Evolutionary conservation across 2,329 filamentous ascomycete genomes (phyloP), one percentile per base, ranked within the genome.

Genomic region (Aspergillus phoenicis): DNA sequence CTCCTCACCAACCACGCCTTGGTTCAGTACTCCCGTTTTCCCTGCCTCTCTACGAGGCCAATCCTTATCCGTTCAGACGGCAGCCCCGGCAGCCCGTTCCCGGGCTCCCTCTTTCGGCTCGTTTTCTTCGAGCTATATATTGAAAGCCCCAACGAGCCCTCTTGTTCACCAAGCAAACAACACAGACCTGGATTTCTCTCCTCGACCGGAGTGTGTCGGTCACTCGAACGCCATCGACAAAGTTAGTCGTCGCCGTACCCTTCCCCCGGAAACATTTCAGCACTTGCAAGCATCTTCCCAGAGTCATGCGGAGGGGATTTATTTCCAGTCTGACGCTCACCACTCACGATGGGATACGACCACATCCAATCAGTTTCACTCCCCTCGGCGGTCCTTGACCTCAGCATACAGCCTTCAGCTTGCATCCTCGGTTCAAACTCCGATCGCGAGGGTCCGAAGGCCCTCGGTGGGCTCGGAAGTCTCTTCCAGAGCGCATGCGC

Each of bases 101-200:
- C 77, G 81, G 22, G 79, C 83, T 17, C 88, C 89, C 7, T 88
- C 87, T 1, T 71, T 90, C 8, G 89, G 88, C 3, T 92, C 91
- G 1, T 82, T 91, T 13, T 89, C 90, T 0, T 90, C 88, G 2
- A 93, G 87, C 68, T 97, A 97, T 74, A 84, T 90, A 33, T 90
- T 96, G 63, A 90, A 94, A 76, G 87, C 91, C 2, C 94, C 95
- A 0, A 98, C 95, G 2, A 98, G 93, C 70, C 95, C 95, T 13
- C 81, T 99, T 10, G 93, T 96, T 0, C 89, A 97, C 70, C 92
- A 93, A 45, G 87, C 92, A 70, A 96, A 89, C 77, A 95, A 93
- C 67, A 89, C 91, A 6, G 91, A 95, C 66, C 72, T 89, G 22
- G 88, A 91, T 60, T 81, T 89, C 52, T 82, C 86, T 2, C 80